These are phyloP conservation scores for Populus hybrid DNA, from an alignment of 441 rosid species.

Conservation along the genomic window DNA sequence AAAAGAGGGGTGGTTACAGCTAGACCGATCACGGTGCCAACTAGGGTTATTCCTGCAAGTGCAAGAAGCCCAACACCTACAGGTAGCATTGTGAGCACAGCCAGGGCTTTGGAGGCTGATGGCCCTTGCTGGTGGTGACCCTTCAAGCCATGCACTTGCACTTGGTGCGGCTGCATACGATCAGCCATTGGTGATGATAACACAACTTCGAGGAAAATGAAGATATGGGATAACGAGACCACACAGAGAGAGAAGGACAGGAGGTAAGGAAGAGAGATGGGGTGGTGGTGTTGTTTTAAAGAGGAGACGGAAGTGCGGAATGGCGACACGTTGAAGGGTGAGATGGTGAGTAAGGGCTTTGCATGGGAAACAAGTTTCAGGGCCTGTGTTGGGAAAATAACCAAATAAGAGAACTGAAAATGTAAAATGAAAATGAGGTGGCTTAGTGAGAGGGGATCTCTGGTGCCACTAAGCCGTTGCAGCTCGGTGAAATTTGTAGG, in stretches of 20 bases:
- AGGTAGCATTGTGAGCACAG: slow-evolving; percentile 49
- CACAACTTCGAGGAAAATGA: neutral
- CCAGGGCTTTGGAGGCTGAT: slow-evolving; percentile 46
- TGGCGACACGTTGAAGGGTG: slow-evolving; percentile 54
- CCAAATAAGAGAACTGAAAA: neutral
- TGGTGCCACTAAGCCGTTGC: slow-evolving; percentile 18
- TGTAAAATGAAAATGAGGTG: slow-evolving; percentile 11
- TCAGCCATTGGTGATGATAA: slow-evolving; percentile 43
- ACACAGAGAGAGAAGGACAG: neutral
- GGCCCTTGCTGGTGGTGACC: slow-evolving; percentile 42
- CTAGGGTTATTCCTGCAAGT: slow-evolving; percentile 55
- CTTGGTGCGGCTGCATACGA: slow-evolving; percentile 42
- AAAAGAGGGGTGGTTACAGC: slow-evolving; percentile 56
- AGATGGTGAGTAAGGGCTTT: slow-evolving; percentile 59
- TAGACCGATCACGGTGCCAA: slow-evolving; percentile 58
- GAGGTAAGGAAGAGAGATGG: neutral
- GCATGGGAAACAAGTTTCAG: slow-evolving; percentile 83
- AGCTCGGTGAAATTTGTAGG: neutral
- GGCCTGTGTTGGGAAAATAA: neutral
- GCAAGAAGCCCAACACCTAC: slow-evolving; percentile 57
- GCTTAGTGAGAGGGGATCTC: neutral
- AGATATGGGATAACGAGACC: neutral
- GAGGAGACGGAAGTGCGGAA: slow-evolving; percentile 9
- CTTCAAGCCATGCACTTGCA: slow-evolving; percentile 46
- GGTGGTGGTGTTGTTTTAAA: slow-evolving; percentile 11